Base-by-base conservation (phyloP, 495 filamentous ascomycete genomes). In the Neurospora hispaniola region DNA sequence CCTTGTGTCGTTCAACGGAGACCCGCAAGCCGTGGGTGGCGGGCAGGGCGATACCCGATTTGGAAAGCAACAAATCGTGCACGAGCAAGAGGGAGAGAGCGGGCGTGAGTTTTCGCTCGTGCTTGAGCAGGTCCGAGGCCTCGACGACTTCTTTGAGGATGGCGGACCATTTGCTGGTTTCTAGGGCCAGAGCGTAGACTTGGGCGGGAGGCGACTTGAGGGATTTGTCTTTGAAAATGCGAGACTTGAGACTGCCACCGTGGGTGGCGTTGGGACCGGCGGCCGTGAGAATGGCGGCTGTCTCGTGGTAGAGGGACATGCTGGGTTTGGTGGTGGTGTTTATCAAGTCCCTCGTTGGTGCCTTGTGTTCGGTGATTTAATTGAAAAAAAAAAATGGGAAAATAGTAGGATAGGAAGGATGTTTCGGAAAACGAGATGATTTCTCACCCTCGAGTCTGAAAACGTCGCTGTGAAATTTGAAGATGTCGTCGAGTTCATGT, bases 301-400 rank as follows among this genome's bases (percentile, higher is more conserved):
- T 91, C 82, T 99, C 96, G 80, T 96, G 91, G 82, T 99, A 99
- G 73, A 99, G 92, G 69, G 95, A 97, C 96, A 99, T 80, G 70
- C 5, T 62, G 54, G 54, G 6, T 66, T 16, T 73, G 48, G 31
- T 59, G 23, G 48, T 46, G 18, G n/a, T n/a, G 43, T 18, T 20
- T 14, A 14, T 35, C 54, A 35, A 35, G 54, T 66, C 27, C 27
- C 27, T 31, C 12, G 54, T 14, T 38, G 54, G 16, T 18, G 54
- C 0, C 12, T 35, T 31, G 6, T 66, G 23, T 66, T 66, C 35
- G 27, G 0, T 10, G 5, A 66, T 27, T 31, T 35, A 7, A 1
- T 62, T 16, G 3, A 27, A 35, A 1, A 35, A 0, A 9, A 2
- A 9, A 18, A 42, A 7, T 1, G 5, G 12, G 14, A 9, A 31